Percentiles rank a stretch among this genome's conserved stretches.
These are phyloP conservation scores for Thielaviopsis ethacetica DNA, from an alignment of 2,329 filamentous ascomycete species.

Conservation along the genomic window DNA sequence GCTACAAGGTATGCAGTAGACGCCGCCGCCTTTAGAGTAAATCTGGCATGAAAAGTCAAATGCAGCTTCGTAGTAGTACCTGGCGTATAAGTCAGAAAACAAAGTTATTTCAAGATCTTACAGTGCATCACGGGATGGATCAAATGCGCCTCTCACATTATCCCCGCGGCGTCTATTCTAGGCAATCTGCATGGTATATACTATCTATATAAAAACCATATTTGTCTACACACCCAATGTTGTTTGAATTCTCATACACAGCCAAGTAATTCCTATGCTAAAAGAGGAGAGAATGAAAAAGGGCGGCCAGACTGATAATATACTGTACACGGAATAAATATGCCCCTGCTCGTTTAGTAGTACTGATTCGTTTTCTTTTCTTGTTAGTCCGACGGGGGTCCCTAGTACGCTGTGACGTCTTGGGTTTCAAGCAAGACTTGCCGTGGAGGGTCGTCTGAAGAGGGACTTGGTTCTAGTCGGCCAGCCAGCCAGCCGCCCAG, in stretches of 20 bases:
- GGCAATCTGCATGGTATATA: background rate
- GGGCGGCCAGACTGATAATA: background rate
- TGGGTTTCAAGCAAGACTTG: constrained; percentile 31
- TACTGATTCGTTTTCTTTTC: background rate
- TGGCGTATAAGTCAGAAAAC: no score
- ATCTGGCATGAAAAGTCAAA: no score
- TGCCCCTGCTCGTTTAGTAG: background rate
- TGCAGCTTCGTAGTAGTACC: no score
- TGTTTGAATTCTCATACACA: background rate
- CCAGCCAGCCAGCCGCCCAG: no score
- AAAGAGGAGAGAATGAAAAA: no score
- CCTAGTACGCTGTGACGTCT: constrained; percentile 22
- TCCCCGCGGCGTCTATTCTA: no score
- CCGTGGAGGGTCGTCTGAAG: background rate
- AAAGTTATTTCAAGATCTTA: no score
- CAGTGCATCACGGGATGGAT: no score
- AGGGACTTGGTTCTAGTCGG: background rate
- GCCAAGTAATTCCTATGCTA: background rate
- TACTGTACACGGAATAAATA: background rate
- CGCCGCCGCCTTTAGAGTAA: no score
- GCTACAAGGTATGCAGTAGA: no score
- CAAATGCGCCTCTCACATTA: no score
- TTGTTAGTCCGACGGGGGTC: background rate
- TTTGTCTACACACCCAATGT: background rate
- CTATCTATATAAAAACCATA: background rate